Percentiles rank a stretch among this genome's conserved stretches.
Conservation (phyloP, 192 early-diverging fungal species). For the Cladochytrium replicatum region DNA sequence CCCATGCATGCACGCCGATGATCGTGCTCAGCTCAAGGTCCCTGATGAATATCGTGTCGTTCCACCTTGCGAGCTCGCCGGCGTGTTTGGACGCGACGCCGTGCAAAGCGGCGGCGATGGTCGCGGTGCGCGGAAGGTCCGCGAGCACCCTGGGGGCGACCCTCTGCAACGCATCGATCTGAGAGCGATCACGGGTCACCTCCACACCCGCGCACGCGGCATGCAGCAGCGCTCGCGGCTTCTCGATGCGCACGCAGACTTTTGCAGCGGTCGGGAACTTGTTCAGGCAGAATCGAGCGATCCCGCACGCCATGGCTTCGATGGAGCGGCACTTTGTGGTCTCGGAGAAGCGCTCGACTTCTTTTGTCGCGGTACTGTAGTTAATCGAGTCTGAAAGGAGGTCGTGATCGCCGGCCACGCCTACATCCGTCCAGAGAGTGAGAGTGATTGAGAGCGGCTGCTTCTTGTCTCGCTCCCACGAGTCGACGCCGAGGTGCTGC, state of each 20-base stretch:
- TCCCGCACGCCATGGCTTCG: conserved; percentile 81
- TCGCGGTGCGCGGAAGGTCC: neutral
- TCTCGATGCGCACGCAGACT: conserved; percentile 66
- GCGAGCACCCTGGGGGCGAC: neutral
- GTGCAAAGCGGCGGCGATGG: conserved; percentile 12
- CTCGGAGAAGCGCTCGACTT: conserved; percentile 66
- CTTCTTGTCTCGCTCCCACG: conserved; percentile 80
- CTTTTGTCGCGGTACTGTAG: conserved; percentile 72
- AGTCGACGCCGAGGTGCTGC: conserved; percentile 80
- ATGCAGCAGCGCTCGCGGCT: conserved; percentile 84
- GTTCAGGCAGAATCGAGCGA: conserved; percentile 69
- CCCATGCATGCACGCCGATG: conserved; percentile 93
- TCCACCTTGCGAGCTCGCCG: too few species aligned
- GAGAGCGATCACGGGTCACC: conserved; percentile 64
- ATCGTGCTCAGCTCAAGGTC: conserved; percentile 71
- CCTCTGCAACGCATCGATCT: conserved; percentile 29
- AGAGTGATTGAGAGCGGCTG: conserved; percentile 81
- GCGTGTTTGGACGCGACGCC: conserved; percentile 32
- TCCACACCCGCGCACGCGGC: conserved; percentile 80
- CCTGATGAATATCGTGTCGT: conserved; percentile 82
- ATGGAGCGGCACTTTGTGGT: conserved; percentile 63
- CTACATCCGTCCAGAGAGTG: conserved; percentile 61
- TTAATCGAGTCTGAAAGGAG: conserved; percentile 70
- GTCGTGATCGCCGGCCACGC: conserved; percentile 68
- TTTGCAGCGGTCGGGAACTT: conserved; percentile 61